These are phyloP conservation scores for Leptomonas pyrrhocoris DNA, from an alignment of 208 protist genomes.

Conservation along the genomic window DNA sequence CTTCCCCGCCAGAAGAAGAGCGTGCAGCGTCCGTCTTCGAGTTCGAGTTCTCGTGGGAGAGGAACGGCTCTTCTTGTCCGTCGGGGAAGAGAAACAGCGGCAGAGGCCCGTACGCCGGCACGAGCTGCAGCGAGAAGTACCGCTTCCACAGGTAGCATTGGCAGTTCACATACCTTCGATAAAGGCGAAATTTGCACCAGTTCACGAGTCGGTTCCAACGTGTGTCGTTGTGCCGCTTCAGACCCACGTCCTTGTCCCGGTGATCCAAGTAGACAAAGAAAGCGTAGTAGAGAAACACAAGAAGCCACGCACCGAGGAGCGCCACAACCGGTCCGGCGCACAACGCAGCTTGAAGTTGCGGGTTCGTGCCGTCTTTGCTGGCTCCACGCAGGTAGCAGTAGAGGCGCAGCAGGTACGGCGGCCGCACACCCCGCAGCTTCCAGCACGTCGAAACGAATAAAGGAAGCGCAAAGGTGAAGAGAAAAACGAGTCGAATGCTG, in stretches of 20 bases:
- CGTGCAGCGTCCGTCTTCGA: neutral
- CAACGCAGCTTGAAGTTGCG: neutral
- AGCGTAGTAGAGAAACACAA: constrained; percentile 22
- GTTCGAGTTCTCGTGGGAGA: neutral
- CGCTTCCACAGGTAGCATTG: constrained; percentile 30
- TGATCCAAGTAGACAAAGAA: constrained; percentile 30
- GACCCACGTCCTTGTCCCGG: constrained; percentile 30
- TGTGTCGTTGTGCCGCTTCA: constrained; percentile 40
- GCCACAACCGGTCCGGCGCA: neutral
- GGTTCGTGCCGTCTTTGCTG: neutral
- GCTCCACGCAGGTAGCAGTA: neutral
- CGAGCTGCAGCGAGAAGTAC: constrained; percentile 47
- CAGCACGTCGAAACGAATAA: constrained; percentile 18
- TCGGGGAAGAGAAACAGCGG: constrained; percentile 38
- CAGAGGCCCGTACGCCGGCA: constrained; percentile 40
- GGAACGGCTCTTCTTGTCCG: neutral
- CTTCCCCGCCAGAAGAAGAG: neutral
- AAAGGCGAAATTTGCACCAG: constrained; percentile 35
- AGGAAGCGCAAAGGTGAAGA: constrained; percentile 24
- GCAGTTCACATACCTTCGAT: constrained; percentile 25
- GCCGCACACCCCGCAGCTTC: constrained; percentile 10
- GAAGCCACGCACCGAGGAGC: neutral
- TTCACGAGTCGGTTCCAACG: constrained; percentile 27
- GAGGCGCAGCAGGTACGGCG: constrained; percentile 5
- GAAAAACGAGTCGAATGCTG: constrained; percentile 23